Evolutionary conservation across 305 asterid genomes (phyloP).

Genomic region (Lippia alba): DNA sequence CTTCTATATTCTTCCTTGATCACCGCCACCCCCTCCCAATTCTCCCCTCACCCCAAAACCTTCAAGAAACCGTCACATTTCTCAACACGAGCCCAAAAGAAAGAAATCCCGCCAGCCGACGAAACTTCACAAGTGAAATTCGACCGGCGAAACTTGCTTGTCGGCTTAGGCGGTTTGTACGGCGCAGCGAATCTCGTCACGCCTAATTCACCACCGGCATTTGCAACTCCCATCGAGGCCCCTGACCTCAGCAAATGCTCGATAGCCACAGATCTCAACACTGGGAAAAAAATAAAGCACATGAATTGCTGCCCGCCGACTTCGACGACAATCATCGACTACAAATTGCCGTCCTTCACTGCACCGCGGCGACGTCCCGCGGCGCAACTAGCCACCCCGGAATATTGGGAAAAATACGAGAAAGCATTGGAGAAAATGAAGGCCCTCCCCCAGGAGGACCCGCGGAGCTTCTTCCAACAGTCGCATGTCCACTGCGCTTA

Average conservation of each 20-base stretch:
- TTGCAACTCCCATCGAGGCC: background rate
- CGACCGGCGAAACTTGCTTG: background rate
- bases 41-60: background rate
- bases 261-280: background rate
- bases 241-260: background rate
- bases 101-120: background rate
- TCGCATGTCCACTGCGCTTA: slow-evolving; percentile 43
- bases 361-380: slow-evolving; percentile 10
- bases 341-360: slow-evolving; percentile 7
- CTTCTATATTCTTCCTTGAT: background rate
- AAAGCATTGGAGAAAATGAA: slow-evolving; percentile 22
- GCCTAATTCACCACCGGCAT: background rate
- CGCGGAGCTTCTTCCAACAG: slow-evolving; percentile 29
- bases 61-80: background rate
- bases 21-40: background rate
- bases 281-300: background rate
- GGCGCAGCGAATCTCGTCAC: background rate
- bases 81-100: background rate
- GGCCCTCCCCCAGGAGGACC: slow-evolving; percentile 23
- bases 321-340: slow-evolving; percentile 12
- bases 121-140: background rate
- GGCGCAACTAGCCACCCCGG: slow-evolving; percentile 14
- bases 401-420: slow-evolving; percentile 22
- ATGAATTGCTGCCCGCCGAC: background rate
- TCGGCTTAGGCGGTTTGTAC: background rate